Conservation (phyloP, 208 protist genomes). For the Trypanosoma cruzi region DNA sequence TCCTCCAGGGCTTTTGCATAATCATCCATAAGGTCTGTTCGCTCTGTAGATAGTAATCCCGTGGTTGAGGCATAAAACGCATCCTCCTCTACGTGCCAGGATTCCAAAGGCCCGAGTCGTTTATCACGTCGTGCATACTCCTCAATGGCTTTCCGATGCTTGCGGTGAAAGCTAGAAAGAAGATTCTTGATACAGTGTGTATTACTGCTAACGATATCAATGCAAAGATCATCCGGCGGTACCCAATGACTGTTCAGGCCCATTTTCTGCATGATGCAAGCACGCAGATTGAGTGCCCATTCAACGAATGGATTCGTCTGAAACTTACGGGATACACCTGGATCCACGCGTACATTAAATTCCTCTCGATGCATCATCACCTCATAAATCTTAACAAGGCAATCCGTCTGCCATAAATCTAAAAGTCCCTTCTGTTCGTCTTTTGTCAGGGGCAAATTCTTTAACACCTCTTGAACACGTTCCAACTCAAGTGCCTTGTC, state of each 20-base stretch:
- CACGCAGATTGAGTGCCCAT: constrained; percentile 84
- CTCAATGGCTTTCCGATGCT: constrained; percentile 62
- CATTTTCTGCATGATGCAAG: constrained; percentile 69
- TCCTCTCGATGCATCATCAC: constrained; percentile 93
- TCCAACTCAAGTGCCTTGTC: constrained; percentile 43
- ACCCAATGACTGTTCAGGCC: constrained; percentile 53
- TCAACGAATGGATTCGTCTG: constrained; percentile 85
- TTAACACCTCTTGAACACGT: constrained; percentile 54
- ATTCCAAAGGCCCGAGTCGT: constrained; percentile 37
- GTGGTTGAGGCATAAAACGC: constrained; percentile 65
- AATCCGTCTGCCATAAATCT: constrained; percentile 65
- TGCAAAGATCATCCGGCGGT: constrained; percentile 67
- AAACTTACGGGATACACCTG: constrained; percentile 78
- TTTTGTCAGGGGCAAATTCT: constrained; percentile 60
- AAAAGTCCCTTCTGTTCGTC: constrained; percentile 72
- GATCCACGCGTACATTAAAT: constrained; percentile 87
- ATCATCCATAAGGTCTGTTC: constrained; percentile 72
- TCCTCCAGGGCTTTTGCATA: constrained; percentile 60
- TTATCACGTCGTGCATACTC: constrained; percentile 47
- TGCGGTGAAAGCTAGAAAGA: constrained; percentile 78
- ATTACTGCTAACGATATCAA: constrained; percentile 91
- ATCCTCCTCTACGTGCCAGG: constrained; percentile 81
- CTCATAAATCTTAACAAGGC: constrained; percentile 79
- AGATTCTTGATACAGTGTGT: constrained; percentile 93
- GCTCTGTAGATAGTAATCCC: constrained; percentile 56